Evolutionary conservation across 257 asterid genomes (phyloP).

Genomic region (Solanum tarijense): DNA sequence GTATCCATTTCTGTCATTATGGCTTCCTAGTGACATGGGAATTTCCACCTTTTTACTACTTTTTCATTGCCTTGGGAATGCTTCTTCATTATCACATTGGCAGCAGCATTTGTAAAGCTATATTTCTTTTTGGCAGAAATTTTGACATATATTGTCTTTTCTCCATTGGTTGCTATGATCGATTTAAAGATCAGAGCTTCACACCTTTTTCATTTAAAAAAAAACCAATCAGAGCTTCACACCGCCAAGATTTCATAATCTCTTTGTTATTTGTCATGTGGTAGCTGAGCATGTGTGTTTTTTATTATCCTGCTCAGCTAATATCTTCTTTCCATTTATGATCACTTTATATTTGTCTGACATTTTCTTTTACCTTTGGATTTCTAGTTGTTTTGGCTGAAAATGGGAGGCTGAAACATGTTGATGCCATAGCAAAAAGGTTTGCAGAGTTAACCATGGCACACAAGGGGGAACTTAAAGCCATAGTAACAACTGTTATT

Average conservation of each 20-base stretch:
- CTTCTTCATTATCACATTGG: neutral
- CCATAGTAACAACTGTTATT: conserved; percentile 72
- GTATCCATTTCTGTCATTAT: neutral
- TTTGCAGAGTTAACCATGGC: conserved; percentile 81
- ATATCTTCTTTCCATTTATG: neutral
- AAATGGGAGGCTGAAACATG: conserved; percentile 57
- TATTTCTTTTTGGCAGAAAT: neutral
- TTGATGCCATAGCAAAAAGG: conserved; percentile 38
- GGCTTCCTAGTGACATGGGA: neutral
- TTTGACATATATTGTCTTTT: neutral
- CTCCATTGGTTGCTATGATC: neutral
- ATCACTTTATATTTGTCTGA: neutral
- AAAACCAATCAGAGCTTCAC: neutral
- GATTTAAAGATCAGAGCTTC: neutral
- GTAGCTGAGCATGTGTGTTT: neutral
- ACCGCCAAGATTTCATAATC: neutral
- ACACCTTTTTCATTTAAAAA: neutral
- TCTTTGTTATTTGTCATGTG: neutral
- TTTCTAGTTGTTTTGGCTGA: conserved; percentile 59
- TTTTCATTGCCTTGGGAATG: neutral
- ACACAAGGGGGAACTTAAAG: conserved; percentile 81
- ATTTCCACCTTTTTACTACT: neutral
- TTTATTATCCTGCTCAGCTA: neutral
- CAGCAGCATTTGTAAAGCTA: neutral
- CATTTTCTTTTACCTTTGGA: neutral